Percentiles rank a stretch among this genome's conserved stretches.
Evolutionary conservation across 164 flowering plant genomes (phyloP).

Genomic region (Magnolia kwangsiensis): DNA sequence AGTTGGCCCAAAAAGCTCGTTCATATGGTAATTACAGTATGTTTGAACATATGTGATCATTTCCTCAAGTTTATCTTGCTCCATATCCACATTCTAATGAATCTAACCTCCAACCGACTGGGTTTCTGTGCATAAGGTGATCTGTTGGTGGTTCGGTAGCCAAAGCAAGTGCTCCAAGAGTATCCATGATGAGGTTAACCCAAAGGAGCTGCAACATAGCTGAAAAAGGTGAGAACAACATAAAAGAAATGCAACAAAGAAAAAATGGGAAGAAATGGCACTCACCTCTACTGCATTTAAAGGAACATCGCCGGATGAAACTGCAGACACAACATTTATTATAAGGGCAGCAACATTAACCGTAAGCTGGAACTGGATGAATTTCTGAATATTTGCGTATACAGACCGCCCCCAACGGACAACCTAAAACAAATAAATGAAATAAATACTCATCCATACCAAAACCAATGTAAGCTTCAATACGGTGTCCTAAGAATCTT

Average conservation of each 20-base stretch:
- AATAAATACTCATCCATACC: not conserved
- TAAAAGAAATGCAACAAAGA: not conserved
- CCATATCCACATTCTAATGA: not conserved
- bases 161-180: conserved; percentile 94
- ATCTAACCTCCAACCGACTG: conserved; percentile 83
- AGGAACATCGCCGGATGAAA: conserved; percentile 83
- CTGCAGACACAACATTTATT: conserved; percentile 84
- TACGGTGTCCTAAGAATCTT: not conserved
- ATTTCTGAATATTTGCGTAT: conserved; percentile 93
- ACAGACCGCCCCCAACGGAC: conserved; percentile 98
- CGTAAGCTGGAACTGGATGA: conserved; percentile 95
- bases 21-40: not conserved
- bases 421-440: conserved; percentile 46
- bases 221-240: not conserved
- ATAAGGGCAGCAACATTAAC: conserved; percentile 93
- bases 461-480: not conserved
- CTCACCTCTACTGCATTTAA: conserved; percentile 88
- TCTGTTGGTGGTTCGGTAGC: conserved; percentile 98
- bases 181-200: conserved; percentile 98
- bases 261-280: not conserved
- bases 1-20: not conserved
- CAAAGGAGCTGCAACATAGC: conserved; percentile 69
- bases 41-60: too few species aligned
- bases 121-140: conserved; percentile 80
- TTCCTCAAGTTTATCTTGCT: too few species aligned